Evolutionary conservation across 768 basidiomycete genomes (phyloP), one percentile per base, ranked within the genome.

Genomic region (Serpula lacrymans): DNA sequence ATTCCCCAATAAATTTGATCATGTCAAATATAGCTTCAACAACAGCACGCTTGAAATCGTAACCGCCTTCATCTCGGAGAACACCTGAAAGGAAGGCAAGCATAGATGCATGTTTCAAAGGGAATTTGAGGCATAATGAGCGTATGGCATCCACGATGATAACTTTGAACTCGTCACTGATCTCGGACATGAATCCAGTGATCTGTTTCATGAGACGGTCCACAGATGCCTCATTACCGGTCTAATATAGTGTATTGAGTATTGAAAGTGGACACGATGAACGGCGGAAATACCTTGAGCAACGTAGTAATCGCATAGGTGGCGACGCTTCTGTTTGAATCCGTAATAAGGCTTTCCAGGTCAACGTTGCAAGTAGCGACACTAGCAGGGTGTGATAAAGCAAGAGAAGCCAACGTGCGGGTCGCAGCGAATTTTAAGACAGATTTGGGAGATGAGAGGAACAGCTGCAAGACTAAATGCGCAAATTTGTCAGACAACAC

Each of bases 21-120:
- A 99, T 99, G 64, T 99, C 96, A 60, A 99, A 98, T 59, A 99
- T 98, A 14, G 96, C 95, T 65, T 98, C 96, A 24, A 99, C 96
- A 34, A 98, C 91, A 6, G 96, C 91, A 33, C 94, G 91, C 69
- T 99, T 99, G 75, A 97, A 99, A 59, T 99, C 96, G 64, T 97
- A 98, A 5, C 96, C 96, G 41, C 96, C 96, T 65, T 99, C 96
- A 55, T 99, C 96, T 33, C 96, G 84, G 34, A 99, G 77, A 20
- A 98, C 90, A 39, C 95, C 92, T 32, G 92, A 93, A 23, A 99
- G 76, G 82, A 99, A 99, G 4, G 85, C 80, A 42, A 99, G 84
- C 95, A 99, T 98, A 28, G 92, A 87, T 2, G 80, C 86, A 56
- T 99, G 93, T 69, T 99, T 99, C 23, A 85, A 70, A 2, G 96